Base-by-base conservation (phyloP, 495 filamentous ascomycete species). In the Penicillium taxi region DNA sequence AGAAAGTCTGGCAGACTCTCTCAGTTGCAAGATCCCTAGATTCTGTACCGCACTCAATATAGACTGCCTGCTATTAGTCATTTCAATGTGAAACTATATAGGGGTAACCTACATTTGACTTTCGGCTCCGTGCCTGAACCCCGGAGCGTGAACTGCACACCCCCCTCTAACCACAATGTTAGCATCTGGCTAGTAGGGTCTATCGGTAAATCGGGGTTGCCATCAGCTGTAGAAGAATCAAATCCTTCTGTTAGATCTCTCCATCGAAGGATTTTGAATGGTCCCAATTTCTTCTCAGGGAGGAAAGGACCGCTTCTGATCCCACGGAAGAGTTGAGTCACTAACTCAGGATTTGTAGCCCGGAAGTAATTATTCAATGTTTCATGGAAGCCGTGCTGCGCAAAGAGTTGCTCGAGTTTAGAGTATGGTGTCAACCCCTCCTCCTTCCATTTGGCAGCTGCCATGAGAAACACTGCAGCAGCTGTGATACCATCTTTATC, bases 401-500 rank as follows among this genome's bases (percentile, higher is more conserved):
- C 12, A 48, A 82, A 84, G 0, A 86, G 54, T 29, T 73, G 46
- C 38, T 80, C 74, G 2, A 86, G 67, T 48, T 78, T 80, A 5
- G 52, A 54, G 35, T 63, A 77, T 2, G 76, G 74, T 6, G 76
- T 80, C 7, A 80, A 55, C 2, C 72, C 70, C 40, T 77, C 56
- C 3, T 40, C 39, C 7, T 51, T 58, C 74, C 78, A 82, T 43
- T 67, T 63, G 8, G 60, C 58, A 31, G 64, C 65, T 19, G 80
- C 79, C 3, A 63, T 55, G 4, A 84, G 55, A 54, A 86, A 84
- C 6, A 82, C 61, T 4, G 68, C 60, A n/a, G 79, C 78, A 6
- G 81, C 78, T 2, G 75, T 66, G 36, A 86, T 75, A 19, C 78
- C 79, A 52, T 86, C 81, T 46, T 86, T 86, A 52, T 86, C 81